A percentile compares a stretch with the other conserved stretches of the same genome.
These are phyloP conservation scores for Penicillium cosmopolitanum DNA, from an alignment of 495 filamentous ascomycete species.

Conservation along the genomic window DNA sequence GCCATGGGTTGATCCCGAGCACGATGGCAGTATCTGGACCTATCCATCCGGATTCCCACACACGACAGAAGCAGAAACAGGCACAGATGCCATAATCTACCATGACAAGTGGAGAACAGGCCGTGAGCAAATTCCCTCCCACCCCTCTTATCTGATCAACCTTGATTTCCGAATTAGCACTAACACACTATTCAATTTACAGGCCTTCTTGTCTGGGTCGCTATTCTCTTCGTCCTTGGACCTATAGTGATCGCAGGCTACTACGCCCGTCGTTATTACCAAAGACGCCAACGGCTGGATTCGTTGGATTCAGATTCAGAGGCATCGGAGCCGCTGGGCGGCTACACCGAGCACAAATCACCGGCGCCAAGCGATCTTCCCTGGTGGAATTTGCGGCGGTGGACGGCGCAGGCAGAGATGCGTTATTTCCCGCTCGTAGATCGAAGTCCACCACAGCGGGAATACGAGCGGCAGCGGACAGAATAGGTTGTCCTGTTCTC, in stretches of 20 bases:
- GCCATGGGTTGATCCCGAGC: constrained; percentile 43
- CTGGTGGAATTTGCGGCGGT: constrained; percentile 47
- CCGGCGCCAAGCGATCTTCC: constrained; percentile 14
- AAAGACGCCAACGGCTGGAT: constrained; percentile 14
- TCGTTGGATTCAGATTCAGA: constrained; percentile 17
- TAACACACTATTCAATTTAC: not conserved
- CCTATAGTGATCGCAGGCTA: constrained; percentile 16
- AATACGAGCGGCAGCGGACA: constrained; percentile 15
- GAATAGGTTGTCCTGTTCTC: constrained; percentile 10
- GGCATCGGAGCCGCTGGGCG: constrained; percentile 31
- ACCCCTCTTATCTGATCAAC: not conserved
- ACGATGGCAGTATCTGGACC: constrained; percentile 28
- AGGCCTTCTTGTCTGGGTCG: constrained; percentile 22
- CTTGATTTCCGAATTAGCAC: not conserved
- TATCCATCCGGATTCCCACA: constrained; percentile 25
- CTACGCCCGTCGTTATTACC: constrained; percentile 19
- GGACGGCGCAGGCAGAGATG: constrained; percentile 26
- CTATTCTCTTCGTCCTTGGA: constrained; percentile 11
- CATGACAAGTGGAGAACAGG: constrained; percentile 11
- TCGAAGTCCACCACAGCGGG: constrained; percentile 17
- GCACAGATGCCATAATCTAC: not conserved
- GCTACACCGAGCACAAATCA: constrained; percentile 24
- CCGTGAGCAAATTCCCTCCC: constrained; percentile 11
- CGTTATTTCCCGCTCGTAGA: constrained; percentile 39
- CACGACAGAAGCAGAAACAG: not conserved